phyloP scores from a whole-genome alignment of 495 filamentous ascomycete species.

The Immersiella caudata region DNA sequence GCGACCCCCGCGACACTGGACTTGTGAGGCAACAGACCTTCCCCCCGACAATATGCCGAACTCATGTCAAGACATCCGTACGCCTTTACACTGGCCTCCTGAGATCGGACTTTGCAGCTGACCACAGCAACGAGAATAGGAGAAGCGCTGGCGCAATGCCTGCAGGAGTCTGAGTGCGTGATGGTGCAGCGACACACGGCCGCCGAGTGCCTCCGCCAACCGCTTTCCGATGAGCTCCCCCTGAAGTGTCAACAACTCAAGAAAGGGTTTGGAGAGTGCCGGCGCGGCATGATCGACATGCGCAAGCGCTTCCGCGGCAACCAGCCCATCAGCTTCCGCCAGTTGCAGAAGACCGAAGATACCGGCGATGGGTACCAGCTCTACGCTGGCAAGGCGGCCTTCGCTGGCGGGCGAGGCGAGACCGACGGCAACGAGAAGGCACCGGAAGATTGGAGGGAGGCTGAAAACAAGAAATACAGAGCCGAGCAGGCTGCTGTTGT shows the following conservation, averaged over 20 bases:
- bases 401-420: constrained; percentile 53
- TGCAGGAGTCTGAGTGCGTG: constrained; percentile 93
- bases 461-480: constrained; percentile 57
- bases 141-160: constrained; percentile 86
- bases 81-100: constrained; percentile 10
- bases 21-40: background rate
- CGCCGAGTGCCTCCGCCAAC: constrained; percentile 82
- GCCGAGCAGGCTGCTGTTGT: constrained; percentile 33
- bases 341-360: constrained; percentile 62
- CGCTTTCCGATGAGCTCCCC: constrained; percentile 76
- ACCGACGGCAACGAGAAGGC: constrained; percentile 56
- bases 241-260: constrained; percentile 89
- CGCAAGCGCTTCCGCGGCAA: constrained; percentile 98
- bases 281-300: constrained; percentile 97
- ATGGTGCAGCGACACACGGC: constrained; percentile 86
- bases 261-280: constrained; percentile 91
- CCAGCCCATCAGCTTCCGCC: constrained; percentile 68
- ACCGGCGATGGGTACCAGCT: constrained; percentile 63
- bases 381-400: constrained; percentile 79
- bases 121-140: constrained; percentile 55
- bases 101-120: background rate
- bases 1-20: background rate
- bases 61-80: constrained; percentile 95
- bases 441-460: constrained; percentile 57
- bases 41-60: constrained; percentile 73